A percentile compares a stretch with the other conserved stretches of the same genome.
Conservation (phyloP, 345 rosid genomes). For the Populus euphratica region DNA sequence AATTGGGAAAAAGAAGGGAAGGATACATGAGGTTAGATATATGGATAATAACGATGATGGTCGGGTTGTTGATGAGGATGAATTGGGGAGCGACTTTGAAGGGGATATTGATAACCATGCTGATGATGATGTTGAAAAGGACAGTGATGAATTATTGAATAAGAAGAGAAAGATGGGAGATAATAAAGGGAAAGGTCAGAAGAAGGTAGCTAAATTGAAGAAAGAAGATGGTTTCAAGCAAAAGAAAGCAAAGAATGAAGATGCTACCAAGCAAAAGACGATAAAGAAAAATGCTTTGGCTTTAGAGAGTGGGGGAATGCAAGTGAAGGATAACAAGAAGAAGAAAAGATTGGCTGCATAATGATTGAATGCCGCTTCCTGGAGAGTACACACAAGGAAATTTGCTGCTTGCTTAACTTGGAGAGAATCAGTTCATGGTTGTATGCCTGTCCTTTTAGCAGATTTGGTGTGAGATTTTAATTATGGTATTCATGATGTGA, state of each 20-base stretch:
- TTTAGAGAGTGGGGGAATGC: background rate
- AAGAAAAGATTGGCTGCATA: background rate
- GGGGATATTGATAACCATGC: conserved; percentile 16
- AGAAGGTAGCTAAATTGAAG: conserved; percentile 6
- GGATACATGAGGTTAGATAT: conserved; percentile 72
- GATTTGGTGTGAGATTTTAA: background rate
- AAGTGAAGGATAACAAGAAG: background rate
- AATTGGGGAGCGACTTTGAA: conserved; percentile 22
- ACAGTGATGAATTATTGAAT: conserved; percentile 12
- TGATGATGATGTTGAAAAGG: conserved; percentile 12
- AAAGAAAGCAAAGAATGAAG: background rate
- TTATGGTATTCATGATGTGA: background rate
- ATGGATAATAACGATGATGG: conserved; percentile 51
- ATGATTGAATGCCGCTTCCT: background rate
- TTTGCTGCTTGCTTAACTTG: background rate
- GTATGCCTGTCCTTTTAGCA: background rate
- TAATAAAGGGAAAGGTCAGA: conserved; percentile 7
- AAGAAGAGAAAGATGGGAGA: conserved; percentile 33
- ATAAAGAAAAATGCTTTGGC: background rate
- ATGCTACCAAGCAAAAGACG: background rate
- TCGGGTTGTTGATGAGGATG: conserved; percentile 14
- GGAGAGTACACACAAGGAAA: background rate
- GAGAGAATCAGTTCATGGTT: background rate
- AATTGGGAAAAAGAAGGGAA: conserved; percentile 53
- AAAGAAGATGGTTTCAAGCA: conserved; percentile 3